A percentile compares a stretch with the other conserved stretches of the same genome.
Conservation (phyloP, 257 asterid genomes). For the Leptodermis oblonga region DNA sequence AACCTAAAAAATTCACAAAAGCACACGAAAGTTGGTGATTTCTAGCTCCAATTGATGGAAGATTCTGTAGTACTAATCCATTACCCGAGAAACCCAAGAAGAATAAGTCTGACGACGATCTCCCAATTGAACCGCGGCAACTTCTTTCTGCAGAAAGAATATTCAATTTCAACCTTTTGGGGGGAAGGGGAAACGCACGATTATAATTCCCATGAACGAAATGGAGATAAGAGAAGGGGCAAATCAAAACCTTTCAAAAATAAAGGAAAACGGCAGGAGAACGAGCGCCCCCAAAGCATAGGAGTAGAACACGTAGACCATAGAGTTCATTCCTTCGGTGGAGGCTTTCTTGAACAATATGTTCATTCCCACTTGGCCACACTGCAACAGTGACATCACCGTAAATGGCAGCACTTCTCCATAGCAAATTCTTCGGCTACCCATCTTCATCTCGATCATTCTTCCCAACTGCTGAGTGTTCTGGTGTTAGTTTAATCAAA, state of each 20-base stretch:
- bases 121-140: slow-evolving; percentile 48
- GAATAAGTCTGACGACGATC: slow-evolving; percentile 44
- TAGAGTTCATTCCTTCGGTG: slow-evolving; percentile 20
- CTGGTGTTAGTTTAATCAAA: too few relatives aligned
- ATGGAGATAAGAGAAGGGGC: too few relatives aligned
- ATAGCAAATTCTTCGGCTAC: slow-evolving; percentile 4
- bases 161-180: not conserved
- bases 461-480: not conserved
- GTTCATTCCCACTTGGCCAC: slow-evolving; percentile 22
- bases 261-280: slow-evolving; percentile 23
- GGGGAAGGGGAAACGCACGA: not conserved
- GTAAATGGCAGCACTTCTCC: slow-evolving; percentile 12
- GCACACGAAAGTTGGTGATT: not conserved
- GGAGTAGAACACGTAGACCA: slow-evolving; percentile 19
- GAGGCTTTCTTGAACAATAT: slow-evolving; percentile 26
- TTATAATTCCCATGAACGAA: not conserved
- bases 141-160: slow-evolving; percentile 39
- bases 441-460: not conserved
- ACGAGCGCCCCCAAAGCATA: slow-evolving; percentile 19
- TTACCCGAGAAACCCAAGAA: slow-evolving; percentile 75
- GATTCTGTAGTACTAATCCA: not conserved
- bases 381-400: slow-evolving; percentile 14
- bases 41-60: not conserved
- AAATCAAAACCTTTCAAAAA: slow-evolving; percentile 13
- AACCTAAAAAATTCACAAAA: not conserved